Conservation (phyloP, 169 alveolate genomes). For the Neospora caninum region DNA sequence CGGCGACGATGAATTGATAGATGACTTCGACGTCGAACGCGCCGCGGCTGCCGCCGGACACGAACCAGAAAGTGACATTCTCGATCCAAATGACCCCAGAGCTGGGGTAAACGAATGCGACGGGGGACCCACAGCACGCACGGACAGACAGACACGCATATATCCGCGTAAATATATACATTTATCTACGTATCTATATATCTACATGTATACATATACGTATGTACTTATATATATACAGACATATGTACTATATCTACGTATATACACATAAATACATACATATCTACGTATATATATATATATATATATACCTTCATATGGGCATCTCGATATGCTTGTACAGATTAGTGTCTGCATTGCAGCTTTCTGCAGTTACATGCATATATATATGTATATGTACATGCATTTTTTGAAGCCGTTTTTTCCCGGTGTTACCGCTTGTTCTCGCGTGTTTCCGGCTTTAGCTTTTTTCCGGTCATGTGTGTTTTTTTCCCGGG, state of each 20-base stretch:
- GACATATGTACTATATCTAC: background rate
- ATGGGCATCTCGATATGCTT: background rate
- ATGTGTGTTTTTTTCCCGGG: no score
- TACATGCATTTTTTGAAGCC: no score
- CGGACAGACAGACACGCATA: background rate
- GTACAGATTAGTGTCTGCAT: background rate
- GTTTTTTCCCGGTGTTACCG: no score
- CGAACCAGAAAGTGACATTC: slow-evolving; percentile 24
- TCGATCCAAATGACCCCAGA: slow-evolving; percentile 62
- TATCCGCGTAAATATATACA: background rate
- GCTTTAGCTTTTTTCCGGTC: no score
- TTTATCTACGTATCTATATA: background rate
- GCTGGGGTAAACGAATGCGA: background rate
- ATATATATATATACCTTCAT: background rate
- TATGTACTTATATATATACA: background rate
- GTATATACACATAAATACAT: background rate
- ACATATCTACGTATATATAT: background rate
- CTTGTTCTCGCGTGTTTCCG: no score
- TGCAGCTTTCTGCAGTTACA: background rate
- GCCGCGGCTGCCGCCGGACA: slow-evolving; percentile 29
- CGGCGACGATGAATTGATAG: slow-evolving; percentile 51
- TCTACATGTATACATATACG: background rate
- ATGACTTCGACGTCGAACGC: slow-evolving; percentile 51
- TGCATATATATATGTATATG: no score
- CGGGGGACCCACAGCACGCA: background rate